phyloP scores from a whole-genome alignment of 371 early-diverging fungal species.

The Entomophthora muscae region DNA sequence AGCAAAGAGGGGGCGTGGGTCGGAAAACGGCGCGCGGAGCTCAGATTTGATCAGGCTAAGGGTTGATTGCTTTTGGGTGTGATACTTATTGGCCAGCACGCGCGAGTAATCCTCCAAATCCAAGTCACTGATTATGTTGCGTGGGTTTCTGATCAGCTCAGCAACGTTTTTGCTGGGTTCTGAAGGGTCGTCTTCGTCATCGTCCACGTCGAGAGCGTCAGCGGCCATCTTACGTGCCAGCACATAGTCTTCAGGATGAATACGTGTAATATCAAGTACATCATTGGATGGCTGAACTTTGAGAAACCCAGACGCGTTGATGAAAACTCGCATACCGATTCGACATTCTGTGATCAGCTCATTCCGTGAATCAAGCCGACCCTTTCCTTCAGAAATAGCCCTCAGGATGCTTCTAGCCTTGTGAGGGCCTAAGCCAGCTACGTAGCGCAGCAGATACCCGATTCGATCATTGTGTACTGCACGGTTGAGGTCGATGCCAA shows the following conservation, averaged over 20 bases:
- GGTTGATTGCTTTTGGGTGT: slow-evolving; percentile 56
- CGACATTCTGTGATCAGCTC: slow-evolving; percentile 50
- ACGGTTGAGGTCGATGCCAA: slow-evolving; percentile 82
- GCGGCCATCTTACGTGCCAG: slow-evolving; percentile 94
- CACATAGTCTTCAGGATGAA: slow-evolving; percentile 90
- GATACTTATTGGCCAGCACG: slow-evolving; percentile 49
- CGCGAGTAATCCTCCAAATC: slow-evolving; percentile 80
- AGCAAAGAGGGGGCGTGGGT: slow-evolving; percentile 45
- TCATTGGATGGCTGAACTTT: slow-evolving; percentile 44
- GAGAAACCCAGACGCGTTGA: slow-evolving; percentile 86
- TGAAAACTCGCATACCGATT: slow-evolving; percentile 57
- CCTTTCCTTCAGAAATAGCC: slow-evolving; percentile 15
- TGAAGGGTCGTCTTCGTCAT: slow-evolving; percentile 25
- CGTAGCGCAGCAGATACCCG: slow-evolving; percentile 60
- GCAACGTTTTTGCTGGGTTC: slow-evolving; percentile 51
- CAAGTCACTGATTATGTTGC: slow-evolving; percentile 66
- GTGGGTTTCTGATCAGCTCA: slow-evolving; percentile 57
- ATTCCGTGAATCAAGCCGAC: slow-evolving; percentile 23
- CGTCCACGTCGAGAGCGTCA: slow-evolving; percentile 89
- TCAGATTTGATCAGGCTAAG: slow-evolving; percentile 77
- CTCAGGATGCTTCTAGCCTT: slow-evolving; percentile 62
- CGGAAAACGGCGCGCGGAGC: slow-evolving; percentile 64
- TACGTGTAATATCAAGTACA: slow-evolving; percentile 87
- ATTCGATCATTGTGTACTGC: slow-evolving; percentile 46
- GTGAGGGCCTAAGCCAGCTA: slow-evolving; percentile 87